phyloP scores from a whole-genome alignment of 164 flowering plant genomes.

The Magnolia officinalis region DNA sequence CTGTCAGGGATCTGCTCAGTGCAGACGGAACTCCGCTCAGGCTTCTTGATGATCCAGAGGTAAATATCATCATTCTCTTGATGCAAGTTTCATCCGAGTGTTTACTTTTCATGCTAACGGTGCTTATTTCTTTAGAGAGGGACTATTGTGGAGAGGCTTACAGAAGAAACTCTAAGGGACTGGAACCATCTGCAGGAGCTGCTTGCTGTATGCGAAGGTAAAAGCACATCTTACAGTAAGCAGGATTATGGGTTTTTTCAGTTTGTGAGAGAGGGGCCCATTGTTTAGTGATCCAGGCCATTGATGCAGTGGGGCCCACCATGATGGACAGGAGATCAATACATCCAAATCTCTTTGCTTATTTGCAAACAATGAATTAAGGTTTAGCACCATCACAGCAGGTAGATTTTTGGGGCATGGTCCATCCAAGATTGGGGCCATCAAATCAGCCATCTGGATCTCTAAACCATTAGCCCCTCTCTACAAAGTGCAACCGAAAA shows the following conservation, averaged over 20 bases:
- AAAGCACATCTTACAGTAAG: neutral
- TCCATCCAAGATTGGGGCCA: neutral
- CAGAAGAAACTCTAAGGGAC: conserved; percentile 69
- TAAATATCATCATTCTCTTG: conserved; percentile 11
- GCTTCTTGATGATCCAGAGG: conserved; percentile 97
- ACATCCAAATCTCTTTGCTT: neutral
- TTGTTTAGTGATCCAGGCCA: neutral
- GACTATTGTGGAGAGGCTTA: conserved; percentile 81
- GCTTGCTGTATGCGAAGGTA: conserved; percentile 81
- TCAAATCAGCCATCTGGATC: neutral
- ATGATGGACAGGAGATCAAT: neutral
- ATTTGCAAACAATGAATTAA: neutral
- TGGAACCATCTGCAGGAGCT: conserved; percentile 65
- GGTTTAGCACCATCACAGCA: neutral
- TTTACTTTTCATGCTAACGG: neutral
- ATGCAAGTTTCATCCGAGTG: neutral
- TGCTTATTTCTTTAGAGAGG: conserved; percentile 56
- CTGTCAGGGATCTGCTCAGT: conserved; percentile 78
- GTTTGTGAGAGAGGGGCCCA: neutral
- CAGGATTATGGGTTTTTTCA: neutral
- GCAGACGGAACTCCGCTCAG: conserved; percentile 68
- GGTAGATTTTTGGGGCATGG: neutral
- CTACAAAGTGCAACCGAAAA: neutral
- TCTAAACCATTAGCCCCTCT: neutral
- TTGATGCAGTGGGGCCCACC: neutral